Conservation (phyloP, 139 green algal species). For the Chlorella ohadii region DNA sequence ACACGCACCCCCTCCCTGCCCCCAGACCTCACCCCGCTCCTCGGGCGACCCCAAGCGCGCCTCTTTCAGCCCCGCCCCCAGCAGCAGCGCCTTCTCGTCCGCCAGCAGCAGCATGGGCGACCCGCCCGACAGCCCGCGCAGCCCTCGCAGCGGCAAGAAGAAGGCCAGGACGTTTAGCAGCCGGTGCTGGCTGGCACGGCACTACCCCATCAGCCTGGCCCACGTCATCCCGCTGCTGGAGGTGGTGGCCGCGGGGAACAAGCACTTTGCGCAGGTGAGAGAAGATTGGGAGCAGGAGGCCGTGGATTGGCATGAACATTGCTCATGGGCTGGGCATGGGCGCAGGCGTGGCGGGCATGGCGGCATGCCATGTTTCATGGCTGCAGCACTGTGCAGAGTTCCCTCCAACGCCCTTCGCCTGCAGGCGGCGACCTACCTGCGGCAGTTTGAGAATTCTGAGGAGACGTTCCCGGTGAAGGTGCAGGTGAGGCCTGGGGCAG, state of each 20-base stretch:
- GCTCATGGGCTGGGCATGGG: too few species aligned
- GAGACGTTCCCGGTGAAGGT: constrained; percentile 84
- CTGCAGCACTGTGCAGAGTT: too few species aligned
- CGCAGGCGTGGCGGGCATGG: too few species aligned
- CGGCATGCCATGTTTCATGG: too few species aligned
- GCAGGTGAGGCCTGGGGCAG: constrained; percentile 46
- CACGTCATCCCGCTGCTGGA: constrained; percentile 83
- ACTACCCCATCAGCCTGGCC: constrained; percentile 63
- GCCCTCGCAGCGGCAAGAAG: background rate
- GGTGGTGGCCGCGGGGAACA: constrained; percentile 82
- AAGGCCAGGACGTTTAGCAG: constrained; percentile 35
- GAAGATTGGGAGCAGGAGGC: too few species aligned
- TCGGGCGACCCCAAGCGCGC: too few species aligned
- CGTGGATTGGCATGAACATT: too few species aligned
- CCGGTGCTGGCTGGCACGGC: constrained; percentile 75
- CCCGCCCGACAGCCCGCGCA: background rate
- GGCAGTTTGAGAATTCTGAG: constrained; percentile 69
- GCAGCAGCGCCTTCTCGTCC: background rate
- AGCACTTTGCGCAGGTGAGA: constrained; percentile 63
- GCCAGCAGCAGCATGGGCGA: constrained; percentile 1
- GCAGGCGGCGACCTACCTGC: constrained; percentile 68
- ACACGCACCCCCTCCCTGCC: too few species aligned
- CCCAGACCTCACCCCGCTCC: too few species aligned
- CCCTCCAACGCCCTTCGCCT: too few species aligned
- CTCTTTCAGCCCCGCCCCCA: background rate